Percentiles rank a stretch among this genome's conserved stretches.
phyloP scores from a whole-genome alignment of 306 rosid genomes.

The Lathyrus oleraceus region DNA sequence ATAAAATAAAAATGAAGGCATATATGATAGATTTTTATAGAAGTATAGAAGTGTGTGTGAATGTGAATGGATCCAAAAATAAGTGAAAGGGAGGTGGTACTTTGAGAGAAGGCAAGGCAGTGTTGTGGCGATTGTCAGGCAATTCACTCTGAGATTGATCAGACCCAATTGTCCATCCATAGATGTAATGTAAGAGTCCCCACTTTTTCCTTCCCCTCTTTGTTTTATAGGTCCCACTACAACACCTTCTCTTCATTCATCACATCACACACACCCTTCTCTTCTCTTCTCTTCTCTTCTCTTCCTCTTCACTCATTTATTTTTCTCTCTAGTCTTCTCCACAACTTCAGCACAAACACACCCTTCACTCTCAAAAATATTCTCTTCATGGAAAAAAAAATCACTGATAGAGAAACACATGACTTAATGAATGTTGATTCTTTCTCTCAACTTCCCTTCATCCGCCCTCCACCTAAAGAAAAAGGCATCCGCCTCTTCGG shows the following conservation, averaged over 20 bases:
- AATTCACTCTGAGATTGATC: conserved; percentile 19
- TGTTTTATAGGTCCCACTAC: conserved; percentile 5
- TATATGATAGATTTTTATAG: background rate
- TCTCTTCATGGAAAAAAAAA: conserved; percentile 71
- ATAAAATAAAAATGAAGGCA: background rate
- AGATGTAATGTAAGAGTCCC: background rate
- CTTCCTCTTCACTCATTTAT: background rate
- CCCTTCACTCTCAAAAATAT: background rate
- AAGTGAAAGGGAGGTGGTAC: conserved; percentile 15
- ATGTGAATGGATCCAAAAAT: conserved; percentile 2
- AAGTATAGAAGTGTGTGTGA: background rate
- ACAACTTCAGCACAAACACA: background rate
- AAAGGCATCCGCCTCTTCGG: conserved; percentile 82
- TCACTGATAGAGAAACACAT: conserved; percentile 66
- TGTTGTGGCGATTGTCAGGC: conserved; percentile 24
- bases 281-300: background rate
- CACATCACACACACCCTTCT: background rate
- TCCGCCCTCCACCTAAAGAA: conserved; percentile 75
- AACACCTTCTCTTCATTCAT: background rate
- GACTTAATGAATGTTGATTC: conserved; percentile 96
- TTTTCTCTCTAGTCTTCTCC: background rate
- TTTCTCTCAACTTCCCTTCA: conserved; percentile 95
- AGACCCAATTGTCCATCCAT: conserved; percentile 24
- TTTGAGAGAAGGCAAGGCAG: conserved; percentile 16
- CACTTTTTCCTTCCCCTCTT: background rate